A percentile compares a stretch with the other conserved stretches of the same genome.
Evolutionary conservation across 768 basidiomycete genomes (phyloP).

Genomic region (Termitomyces sp.): DNA sequence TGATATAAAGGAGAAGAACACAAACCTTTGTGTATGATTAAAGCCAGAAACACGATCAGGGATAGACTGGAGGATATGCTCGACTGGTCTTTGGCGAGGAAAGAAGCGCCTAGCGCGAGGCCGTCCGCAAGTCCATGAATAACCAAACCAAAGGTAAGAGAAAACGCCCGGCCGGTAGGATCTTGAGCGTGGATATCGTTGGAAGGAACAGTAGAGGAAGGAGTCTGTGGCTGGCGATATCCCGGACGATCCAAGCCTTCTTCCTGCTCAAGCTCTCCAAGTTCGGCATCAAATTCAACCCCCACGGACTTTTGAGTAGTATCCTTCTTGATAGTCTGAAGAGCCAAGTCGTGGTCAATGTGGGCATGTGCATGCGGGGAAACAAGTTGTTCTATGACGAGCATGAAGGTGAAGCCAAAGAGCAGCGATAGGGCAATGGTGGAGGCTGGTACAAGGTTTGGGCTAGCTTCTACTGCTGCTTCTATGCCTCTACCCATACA

Average conservation of each 20-base stretch:
- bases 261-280: slow-evolving; percentile 50
- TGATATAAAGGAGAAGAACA: background rate
- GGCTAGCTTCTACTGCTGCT: slow-evolving; percentile 35
- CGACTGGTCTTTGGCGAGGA: slow-evolving; percentile 28
- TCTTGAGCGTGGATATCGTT: slow-evolving; percentile 13
- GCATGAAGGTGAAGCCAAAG: slow-evolving; percentile 57
- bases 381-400: slow-evolving; percentile 61
- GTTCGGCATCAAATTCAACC: slow-evolving; percentile 57
- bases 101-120: slow-evolving; percentile 82
- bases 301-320: slow-evolving; percentile 15
- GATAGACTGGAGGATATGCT: slow-evolving; percentile 49
- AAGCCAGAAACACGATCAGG: slow-evolving; percentile 82
- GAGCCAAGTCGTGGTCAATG: slow-evolving; percentile 22
- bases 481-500: slow-evolving; percentile 62
- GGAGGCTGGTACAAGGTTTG: slow-evolving; percentile 37
- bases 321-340: slow-evolving; percentile 17
- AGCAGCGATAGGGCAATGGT: slow-evolving; percentile 60
- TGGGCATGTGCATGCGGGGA: slow-evolving; percentile 42
- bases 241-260: slow-evolving; percentile 23
- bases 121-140: slow-evolving; percentile 91
- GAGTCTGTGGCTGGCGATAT: slow-evolving; percentile 15
- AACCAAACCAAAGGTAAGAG: slow-evolving; percentile 80
- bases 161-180: slow-evolving; percentile 41
- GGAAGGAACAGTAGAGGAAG: slow-evolving; percentile 6
- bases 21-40: slow-evolving; percentile 85